Percentiles rank a stretch among this genome's conserved stretches.
These are phyloP conservation scores for Podospora australis DNA, from an alignment of 495 filamentous ascomycete species.

Conservation along the genomic window DNA sequence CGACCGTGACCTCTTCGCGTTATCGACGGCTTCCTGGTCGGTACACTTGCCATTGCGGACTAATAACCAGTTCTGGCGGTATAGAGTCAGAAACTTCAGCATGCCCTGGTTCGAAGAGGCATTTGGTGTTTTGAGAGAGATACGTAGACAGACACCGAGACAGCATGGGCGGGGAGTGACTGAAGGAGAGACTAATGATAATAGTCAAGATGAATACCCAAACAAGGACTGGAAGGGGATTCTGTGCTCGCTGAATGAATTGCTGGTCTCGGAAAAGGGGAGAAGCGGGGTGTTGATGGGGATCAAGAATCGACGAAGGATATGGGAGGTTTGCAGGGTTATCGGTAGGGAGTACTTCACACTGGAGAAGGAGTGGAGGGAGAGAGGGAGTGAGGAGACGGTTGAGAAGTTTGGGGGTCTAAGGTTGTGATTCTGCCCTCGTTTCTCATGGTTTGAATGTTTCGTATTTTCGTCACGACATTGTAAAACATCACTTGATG, in stretches of 20 bases:
- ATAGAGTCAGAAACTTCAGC: not conserved
- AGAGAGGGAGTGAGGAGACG: not conserved
- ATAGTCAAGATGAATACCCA: not conserved
- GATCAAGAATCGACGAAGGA: not conserved
- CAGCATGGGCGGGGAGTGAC: no score
- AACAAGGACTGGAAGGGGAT: not conserved
- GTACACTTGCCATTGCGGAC: not conserved
- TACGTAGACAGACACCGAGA: no score
- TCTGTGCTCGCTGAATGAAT: not conserved
- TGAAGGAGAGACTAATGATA: not conserved
- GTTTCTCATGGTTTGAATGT: no score
- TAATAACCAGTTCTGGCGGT: slow-evolving; percentile 3
- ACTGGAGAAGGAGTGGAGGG: not conserved
- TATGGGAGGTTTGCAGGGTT: not conserved
- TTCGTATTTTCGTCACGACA: no score
- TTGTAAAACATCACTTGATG: no score
- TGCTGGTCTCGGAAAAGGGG: not conserved
- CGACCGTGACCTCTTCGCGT: not conserved
- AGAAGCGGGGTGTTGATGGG: not conserved
- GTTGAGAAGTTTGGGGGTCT: not conserved
- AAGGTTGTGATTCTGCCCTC: no score
- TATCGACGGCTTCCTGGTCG: not conserved
- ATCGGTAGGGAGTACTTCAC: not conserved
- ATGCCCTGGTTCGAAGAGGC: slow-evolving; percentile 4
- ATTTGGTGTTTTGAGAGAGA: not conserved